These are phyloP conservation scores for Suillus lakei DNA, from an alignment of 768 basidiomycete species.

Conservation along the genomic window DNA sequence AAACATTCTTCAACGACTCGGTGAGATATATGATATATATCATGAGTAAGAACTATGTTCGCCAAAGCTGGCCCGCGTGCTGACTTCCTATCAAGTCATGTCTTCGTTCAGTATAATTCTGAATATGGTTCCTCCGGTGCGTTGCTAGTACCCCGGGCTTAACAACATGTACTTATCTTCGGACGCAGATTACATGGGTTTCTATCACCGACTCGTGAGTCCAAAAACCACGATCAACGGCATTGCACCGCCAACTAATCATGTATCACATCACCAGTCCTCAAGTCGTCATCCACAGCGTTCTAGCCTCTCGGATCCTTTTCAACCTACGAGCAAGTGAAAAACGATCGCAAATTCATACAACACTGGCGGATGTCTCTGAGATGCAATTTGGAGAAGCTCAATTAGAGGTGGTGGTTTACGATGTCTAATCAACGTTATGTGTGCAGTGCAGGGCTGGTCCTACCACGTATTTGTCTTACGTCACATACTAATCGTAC, in stretches of 20 bases:
- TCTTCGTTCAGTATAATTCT: not conserved
- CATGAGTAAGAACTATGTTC: not conserved
- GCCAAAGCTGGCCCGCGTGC: not conserved
- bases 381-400: not conserved
- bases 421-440: not conserved
- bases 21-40: not conserved
- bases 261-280: not conserved
- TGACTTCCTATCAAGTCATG: not conserved
- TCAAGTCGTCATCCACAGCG: constrained; percentile 3
- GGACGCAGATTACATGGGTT: too few species aligned
- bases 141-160: not conserved
- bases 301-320: not conserved
- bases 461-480: not conserved
- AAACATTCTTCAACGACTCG: not conserved
- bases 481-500: not conserved
- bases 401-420: too few species aligned
- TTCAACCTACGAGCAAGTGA: constrained; percentile 6
- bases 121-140: not conserved
- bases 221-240: not conserved
- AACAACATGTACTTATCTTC: not conserved
- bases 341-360: not conserved
- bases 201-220: not conserved
- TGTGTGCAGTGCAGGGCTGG: not conserved
- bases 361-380: too few species aligned
- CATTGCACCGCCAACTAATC: not conserved